Evolutionary conservation across 2,329 filamentous ascomycete species (phyloP).

Genomic region (Colletotrichum sp.): DNA sequence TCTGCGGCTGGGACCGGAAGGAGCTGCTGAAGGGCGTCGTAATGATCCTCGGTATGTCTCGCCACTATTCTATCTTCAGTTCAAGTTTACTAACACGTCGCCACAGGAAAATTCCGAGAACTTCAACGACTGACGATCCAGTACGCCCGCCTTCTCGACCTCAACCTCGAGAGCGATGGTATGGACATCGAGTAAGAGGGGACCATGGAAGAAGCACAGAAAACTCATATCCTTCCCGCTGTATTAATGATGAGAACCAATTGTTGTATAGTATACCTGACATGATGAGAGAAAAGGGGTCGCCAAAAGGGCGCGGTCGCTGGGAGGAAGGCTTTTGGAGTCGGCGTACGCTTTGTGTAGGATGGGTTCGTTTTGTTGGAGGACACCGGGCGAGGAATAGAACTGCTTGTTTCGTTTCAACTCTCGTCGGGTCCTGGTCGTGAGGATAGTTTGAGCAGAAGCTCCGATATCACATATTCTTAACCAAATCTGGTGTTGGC

Average conservation of each 20-base stretch:
- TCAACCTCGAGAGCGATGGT: constrained; percentile 55
- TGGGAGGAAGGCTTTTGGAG: not conserved
- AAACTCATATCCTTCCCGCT: not conserved
- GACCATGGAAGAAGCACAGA: not conserved
- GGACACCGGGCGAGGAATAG: not conserved
- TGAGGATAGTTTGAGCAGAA: not conserved
- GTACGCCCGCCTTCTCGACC: constrained; percentile 82
- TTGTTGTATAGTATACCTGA: constrained; percentile 19
- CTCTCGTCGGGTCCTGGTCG: not conserved
- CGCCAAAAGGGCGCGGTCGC: not conserved
- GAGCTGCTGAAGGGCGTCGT: constrained; percentile 91
- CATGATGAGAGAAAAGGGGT: not conserved
- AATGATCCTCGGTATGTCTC: constrained; percentile 81
- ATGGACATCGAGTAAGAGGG: constrained; percentile 38
- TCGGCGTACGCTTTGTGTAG: not conserved
- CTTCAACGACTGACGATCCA: constrained; percentile 94
- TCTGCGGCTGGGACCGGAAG: constrained; percentile 91
- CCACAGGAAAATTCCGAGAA: constrained; percentile 88
- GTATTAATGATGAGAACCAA: constrained; percentile 4
- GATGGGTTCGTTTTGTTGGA: not conserved
- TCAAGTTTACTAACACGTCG: constrained; percentile 32
- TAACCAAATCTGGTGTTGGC: not conserved
- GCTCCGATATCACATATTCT: not conserved
- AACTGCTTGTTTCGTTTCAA: not conserved
- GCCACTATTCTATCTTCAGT: not conserved